Base-by-base conservation (phyloP, 164 flowering plant species). In the Magnolia sinica region DNA sequence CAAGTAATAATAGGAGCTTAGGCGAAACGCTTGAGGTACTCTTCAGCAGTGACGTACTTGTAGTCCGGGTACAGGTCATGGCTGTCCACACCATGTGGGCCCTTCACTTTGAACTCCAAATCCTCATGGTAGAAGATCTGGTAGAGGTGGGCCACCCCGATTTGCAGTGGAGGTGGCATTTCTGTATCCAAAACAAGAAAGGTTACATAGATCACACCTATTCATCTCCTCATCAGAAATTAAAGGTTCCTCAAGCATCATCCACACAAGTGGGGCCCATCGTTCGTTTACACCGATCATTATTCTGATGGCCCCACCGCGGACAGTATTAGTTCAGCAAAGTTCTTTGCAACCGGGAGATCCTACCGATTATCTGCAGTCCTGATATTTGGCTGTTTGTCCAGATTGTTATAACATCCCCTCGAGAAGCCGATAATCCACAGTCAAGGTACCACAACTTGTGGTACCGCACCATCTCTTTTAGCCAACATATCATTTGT, bases 1-100 rank as follows among this genome's bases (percentile, higher is more conserved):
- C 27, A 24, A 24, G 27, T 37, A 66, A 66, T 37, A 5, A 37
- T 3, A 37, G 3, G 45, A 37, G 6, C 45, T 72, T 58, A 72
- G 2, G 58, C 74, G 19, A 72, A 72, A 4, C 74, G 74, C 74
- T 72, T 51, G 65, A 72, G 74, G 49, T 72, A 72, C 14, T 55
- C 74, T 58, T 55, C 74, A 14, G 64, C 74, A 10, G 74, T 72
- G 49, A 72, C 74, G 45, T 72, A 72, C 63, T 72, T 72, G 65
- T 72, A 6, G 4, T 72, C 64, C n/a, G 74, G 74, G 65, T 72
- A 72, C 45, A 72, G 49, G 18, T 72, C 74, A 31, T 58, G 19
- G 68, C 55, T 73, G 23, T 73, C 68, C 45, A 73, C 22, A 23
- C 51, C 18, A 73, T 24, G 18, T 8, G 68, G 51, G 16, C 68